phyloP scores from a whole-genome alignment of 768 basidiomycete species.

The Steccherinum ochraceum region DNA sequence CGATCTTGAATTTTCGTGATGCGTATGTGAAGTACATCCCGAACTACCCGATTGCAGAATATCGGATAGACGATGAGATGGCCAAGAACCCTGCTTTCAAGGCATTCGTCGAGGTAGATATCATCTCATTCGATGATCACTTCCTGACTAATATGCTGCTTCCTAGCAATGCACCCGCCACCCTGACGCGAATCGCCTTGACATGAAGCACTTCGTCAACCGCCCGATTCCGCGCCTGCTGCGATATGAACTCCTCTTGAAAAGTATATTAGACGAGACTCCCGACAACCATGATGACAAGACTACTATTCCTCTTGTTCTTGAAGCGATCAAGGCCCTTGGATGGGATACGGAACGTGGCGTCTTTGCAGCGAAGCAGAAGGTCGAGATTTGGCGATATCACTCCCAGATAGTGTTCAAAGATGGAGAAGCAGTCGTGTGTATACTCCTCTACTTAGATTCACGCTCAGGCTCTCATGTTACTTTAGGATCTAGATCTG shows the following conservation, averaged over 20 bases:
- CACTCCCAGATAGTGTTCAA: constrained; percentile 78
- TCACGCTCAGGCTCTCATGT: not conserved
- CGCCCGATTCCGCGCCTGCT: constrained; percentile 86
- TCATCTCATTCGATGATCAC: not conserved
- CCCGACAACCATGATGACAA: constrained; percentile 70
- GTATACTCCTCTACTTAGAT: too few species aligned
- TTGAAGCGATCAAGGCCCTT: constrained; percentile 81
- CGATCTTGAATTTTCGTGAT: constrained; percentile 87
- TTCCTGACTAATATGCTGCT: too few species aligned
- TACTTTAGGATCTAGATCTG: constrained; percentile 75
- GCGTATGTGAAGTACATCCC: constrained; percentile 91
- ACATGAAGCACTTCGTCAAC: constrained; percentile 91
- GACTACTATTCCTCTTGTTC: constrained; percentile 77
- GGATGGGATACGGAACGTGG: constrained; percentile 87
- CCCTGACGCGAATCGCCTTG: constrained; percentile 72
- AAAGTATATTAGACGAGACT: constrained; percentile 72
- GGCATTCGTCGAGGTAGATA: constrained; percentile 69
- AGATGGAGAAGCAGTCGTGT: constrained; percentile 61
- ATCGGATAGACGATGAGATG: constrained; percentile 84
- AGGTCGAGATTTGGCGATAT: constrained; percentile 86
- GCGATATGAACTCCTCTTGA: constrained; percentile 83
- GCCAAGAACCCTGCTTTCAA: constrained; percentile 76
- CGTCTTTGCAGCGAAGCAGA: constrained; percentile 77
- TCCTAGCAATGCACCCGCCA: constrained; percentile 57
- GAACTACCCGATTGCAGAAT: constrained; percentile 90